Percentiles rank a stretch among this genome's conserved stretches.
These are phyloP conservation scores for Toxicodendron radicans DNA, from an alignment of 345 rosid species.

Conservation along the genomic window DNA sequence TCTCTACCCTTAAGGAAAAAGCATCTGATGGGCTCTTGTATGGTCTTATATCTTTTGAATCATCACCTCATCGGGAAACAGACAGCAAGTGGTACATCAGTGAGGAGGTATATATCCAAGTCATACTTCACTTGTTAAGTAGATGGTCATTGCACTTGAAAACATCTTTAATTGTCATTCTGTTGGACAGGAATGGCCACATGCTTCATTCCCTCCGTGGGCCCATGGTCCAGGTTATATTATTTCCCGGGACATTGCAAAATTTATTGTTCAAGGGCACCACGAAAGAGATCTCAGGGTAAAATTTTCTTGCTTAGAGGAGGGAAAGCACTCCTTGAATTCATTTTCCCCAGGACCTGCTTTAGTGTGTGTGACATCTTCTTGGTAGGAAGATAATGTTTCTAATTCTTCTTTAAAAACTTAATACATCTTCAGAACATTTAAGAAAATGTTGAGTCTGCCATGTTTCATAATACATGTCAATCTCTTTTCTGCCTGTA, in stretches of 20 bases:
- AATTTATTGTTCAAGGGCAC: slow-evolving; percentile 69
- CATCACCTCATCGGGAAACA: slow-evolving; percentile 73
- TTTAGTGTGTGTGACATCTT: not conserved
- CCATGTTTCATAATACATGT: not conserved
- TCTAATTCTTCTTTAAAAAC: not conserved
- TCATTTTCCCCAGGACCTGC: not conserved
- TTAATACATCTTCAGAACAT: not conserved
- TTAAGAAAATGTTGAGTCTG: not conserved
- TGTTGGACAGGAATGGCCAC: slow-evolving; percentile 71
- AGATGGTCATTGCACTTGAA: slow-evolving; percentile 10
- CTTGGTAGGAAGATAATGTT: not conserved
- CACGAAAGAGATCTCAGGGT: slow-evolving; percentile 68
- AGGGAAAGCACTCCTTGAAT: not conserved
- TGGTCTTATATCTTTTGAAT: slow-evolving; percentile 67
- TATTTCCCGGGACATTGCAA: slow-evolving; percentile 71
- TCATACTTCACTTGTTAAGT: not conserved
- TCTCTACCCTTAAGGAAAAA: slow-evolving; percentile 56
- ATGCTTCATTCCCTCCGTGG: slow-evolving; percentile 82
- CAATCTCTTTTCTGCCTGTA: not conserved
- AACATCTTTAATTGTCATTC: not conserved
- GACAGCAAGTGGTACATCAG: slow-evolving; percentile 90
- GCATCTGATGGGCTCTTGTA: slow-evolving; percentile 62
- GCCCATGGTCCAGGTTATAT: slow-evolving; percentile 97
- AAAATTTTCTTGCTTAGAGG: slow-evolving; percentile 18
- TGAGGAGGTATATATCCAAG: slow-evolving; percentile 48